These are phyloP conservation scores for Rauvolfia tetraphylla DNA, from an alignment of 257 asterid species.

Conservation along the genomic window DNA sequence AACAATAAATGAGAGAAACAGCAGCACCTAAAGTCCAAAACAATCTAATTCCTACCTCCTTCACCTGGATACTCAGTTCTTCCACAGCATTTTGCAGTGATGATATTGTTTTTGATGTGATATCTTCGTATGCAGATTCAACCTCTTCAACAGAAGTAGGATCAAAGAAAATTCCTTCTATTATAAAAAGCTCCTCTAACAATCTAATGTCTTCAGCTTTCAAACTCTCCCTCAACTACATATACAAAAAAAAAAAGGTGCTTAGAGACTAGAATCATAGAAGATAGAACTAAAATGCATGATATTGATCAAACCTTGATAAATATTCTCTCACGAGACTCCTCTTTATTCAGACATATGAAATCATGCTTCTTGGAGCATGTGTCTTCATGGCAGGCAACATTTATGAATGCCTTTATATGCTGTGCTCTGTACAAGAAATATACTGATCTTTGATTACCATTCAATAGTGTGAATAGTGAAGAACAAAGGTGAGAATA, in stretches of 20 bases:
- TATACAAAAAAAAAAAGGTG: slow-evolving; percentile 14
- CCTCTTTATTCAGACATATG: slow-evolving; percentile 31
- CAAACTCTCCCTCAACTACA: slow-evolving; percentile 55
- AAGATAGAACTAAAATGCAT: slow-evolving; percentile 10
- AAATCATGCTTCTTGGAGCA: slow-evolving; percentile 26
- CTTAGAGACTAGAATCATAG: slow-evolving; percentile 21
- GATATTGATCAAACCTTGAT: slow-evolving; percentile 40
- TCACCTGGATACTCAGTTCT: slow-evolving; percentile 39
- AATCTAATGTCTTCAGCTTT: slow-evolving; percentile 54
- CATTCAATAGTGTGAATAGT: neutral
- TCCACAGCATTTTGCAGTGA: slow-evolving; percentile 48
- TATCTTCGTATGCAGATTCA: slow-evolving; percentile 56
- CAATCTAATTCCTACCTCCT: slow-evolving; percentile 41
- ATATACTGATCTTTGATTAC: slow-evolving; percentile 16
- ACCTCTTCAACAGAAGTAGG: slow-evolving; percentile 55
- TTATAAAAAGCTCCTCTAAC: slow-evolving; percentile 59
- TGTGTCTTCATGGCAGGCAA: slow-evolving; percentile 36
- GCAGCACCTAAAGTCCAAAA: neutral
- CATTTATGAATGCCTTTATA: slow-evolving; percentile 52
- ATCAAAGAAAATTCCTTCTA: slow-evolving; percentile 68
- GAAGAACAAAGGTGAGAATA: neutral
- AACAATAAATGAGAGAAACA: slow-evolving; percentile 2
- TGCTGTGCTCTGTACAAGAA: slow-evolving; percentile 66
- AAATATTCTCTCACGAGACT: slow-evolving; percentile 55
- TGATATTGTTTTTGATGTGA: slow-evolving; percentile 56